These are phyloP conservation scores for Phytophthora idaei DNA, from an alignment of 352 stramenopile species.

Conservation along the genomic window DNA sequence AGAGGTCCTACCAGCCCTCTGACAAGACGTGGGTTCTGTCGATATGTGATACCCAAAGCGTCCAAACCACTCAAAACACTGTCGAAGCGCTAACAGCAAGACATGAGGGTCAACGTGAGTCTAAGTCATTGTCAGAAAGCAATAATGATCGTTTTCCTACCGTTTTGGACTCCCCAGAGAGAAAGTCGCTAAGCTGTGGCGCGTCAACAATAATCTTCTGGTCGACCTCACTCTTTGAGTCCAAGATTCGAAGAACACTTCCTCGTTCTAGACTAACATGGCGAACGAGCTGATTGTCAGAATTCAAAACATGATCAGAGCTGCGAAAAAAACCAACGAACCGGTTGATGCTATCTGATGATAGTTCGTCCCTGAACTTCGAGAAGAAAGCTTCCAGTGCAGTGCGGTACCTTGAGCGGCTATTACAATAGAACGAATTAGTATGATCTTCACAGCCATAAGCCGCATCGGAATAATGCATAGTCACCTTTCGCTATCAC, in stretches of 20 bases:
- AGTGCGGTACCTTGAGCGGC: conserved; percentile 67
- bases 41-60: conserved; percentile 64
- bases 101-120: conserved; percentile 12
- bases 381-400: conserved; percentile 73
- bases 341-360: conserved; percentile 75
- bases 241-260: conserved; percentile 86
- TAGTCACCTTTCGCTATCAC: conserved; percentile 74
- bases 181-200: conserved; percentile 63
- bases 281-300: conserved; percentile 4
- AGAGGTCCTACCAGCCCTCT: conserved; percentile 66
- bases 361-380: conserved; percentile 68
- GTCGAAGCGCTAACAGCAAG: conserved; percentile 63
- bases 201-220: conserved; percentile 72
- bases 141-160: conserved; percentile 24
- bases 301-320: not conserved
- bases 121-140: not conserved
- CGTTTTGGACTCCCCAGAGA: conserved; percentile 62
- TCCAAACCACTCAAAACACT: conserved; percentile 61
- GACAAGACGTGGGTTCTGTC: conserved; percentile 75
- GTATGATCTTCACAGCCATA: not conserved
- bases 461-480: not conserved
- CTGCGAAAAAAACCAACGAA: conserved; percentile 26
- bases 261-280: conserved; percentile 68
- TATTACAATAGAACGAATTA: conserved; percentile 28
- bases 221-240: conserved; percentile 82